phyloP scores from a whole-genome alignment of 768 basidiomycete species.

The Chalciporus pseudorubinellus region DNA sequence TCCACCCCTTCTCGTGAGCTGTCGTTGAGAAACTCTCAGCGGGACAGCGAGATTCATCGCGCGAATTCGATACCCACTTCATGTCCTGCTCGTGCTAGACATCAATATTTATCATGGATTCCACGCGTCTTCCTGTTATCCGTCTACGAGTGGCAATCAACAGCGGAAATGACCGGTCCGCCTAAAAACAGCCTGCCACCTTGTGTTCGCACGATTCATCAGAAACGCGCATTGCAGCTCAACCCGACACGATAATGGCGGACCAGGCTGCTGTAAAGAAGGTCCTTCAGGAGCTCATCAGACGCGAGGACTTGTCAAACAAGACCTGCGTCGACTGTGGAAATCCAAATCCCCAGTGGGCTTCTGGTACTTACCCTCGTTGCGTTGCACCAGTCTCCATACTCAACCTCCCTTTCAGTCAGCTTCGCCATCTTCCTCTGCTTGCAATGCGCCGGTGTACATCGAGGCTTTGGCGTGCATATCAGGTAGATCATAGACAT shows the following conservation, averaged over 20 bases:
- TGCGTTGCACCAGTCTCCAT: background rate
- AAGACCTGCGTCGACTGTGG: slow-evolving; percentile 78
- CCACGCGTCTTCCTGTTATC: no score
- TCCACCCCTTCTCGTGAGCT: no score
- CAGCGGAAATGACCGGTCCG: background rate
- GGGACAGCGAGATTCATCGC: background rate
- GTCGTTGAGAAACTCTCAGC: background rate
- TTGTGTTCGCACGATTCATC: background rate
- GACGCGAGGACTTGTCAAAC: slow-evolving; percentile 70
- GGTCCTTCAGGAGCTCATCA: slow-evolving; percentile 71
- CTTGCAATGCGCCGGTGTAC: slow-evolving; percentile 81
- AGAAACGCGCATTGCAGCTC: background rate
- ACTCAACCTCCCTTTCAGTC: slow-evolving; percentile 13
- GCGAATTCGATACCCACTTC: background rate
- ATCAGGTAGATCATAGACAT: slow-evolving; percentile 53
- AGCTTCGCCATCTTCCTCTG: slow-evolving; percentile 90
- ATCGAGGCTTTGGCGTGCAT: slow-evolving; percentile 92
- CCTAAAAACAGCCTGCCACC: background rate
- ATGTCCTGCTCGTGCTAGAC: background rate
- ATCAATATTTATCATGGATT: background rate
- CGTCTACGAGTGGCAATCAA: background rate
- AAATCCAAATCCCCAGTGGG: slow-evolving; percentile 96
- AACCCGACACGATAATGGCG: slow-evolving; percentile 9
- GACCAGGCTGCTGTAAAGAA: slow-evolving; percentile 70
- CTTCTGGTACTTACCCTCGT: slow-evolving; percentile 53